Conservation (phyloP, 2,329 filamentous ascomycete genomes). For the Ramularia collo-cygni region DNA sequence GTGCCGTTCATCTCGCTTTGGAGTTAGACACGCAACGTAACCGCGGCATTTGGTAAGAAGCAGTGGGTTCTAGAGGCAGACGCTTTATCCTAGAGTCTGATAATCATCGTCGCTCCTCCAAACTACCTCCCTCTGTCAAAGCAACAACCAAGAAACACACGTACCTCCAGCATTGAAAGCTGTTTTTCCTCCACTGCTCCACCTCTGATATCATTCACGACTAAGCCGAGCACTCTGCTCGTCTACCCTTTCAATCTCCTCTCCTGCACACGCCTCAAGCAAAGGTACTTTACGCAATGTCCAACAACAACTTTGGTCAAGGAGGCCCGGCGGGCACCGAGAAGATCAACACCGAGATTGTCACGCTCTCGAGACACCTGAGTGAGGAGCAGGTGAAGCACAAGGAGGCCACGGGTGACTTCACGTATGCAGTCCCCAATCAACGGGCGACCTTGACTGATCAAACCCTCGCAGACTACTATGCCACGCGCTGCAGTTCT, state of each 20-base stretch:
- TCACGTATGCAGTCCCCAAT: constrained; percentile 63
- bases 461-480: constrained; percentile 57
- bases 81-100: constrained; percentile 8
- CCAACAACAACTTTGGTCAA: constrained; percentile 7
- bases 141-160: constrained; percentile 5
- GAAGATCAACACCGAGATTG: constrained; percentile 90
- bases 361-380: constrained; percentile 90
- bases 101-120: too few species aligned
- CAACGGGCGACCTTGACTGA: constrained; percentile 12
- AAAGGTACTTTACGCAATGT: constrained; percentile 3
- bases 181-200: constrained; percentile 15
- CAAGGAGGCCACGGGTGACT: constrained; percentile 93
- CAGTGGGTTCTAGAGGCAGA: constrained; percentile 8
- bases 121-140: too few species aligned
- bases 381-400: constrained; percentile 94
- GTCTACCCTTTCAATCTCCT: constrained; percentile 3
- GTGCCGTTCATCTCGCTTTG: constrained; percentile 8
- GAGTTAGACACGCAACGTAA: constrained; percentile 7
- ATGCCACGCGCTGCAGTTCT: constrained; percentile 96
- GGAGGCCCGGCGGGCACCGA: constrained; percentile 44
- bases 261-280: not conserved
- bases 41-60: constrained; percentile 15
- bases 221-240: constrained; percentile 1
- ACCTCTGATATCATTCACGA: constrained; percentile 24
- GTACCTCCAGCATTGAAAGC: too few species aligned